Base-by-base conservation (phyloP, 805 yeast genomes). In the Schwanniomyces yamadae region DNA sequence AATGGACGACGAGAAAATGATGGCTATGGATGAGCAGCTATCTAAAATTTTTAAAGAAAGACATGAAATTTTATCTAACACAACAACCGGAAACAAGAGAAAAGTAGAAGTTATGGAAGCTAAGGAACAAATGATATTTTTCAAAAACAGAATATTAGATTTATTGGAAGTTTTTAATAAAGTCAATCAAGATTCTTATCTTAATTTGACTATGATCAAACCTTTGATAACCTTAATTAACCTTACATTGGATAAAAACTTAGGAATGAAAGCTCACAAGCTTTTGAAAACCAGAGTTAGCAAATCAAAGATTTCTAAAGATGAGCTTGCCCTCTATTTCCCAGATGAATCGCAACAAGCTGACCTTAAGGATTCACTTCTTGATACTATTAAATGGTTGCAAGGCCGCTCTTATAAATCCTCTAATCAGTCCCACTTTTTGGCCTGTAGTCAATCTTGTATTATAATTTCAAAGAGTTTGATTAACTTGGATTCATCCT, bases 1-100 rank as follows among this genome's bases (percentile, higher is more conserved):
- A 0, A 86, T 89, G 95, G 95, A 90, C 41, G 97, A 90, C 59
- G 96, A 90, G 50, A 89, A 89, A 56, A 91, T 91, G 98, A 80
- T 89, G 82, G 95, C 90, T 14, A 75, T 91, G 49, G 98, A 91
- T 55, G 84, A 73, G 15, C 93, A 88, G 42, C 66, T 91, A 20
- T 77, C 96, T 0, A 74, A 73, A 36, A 91, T 91, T 37, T 91
- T 91, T 72, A 78, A 83, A 51, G 91, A 88, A 50, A 77, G 97
- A 49, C 78, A 80, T 46, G 80, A 77, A 41, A 84, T 85, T 0
- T 58, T 87, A 36, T 60, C 77, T 7, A 55, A 54, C 6, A 47
- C 66, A 17, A 64, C 66, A 21, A 62, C 75, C 3, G 89, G 89
- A 22, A 84, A 71, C 55, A 77, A 75, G 57, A 73, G 84, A 50